phyloP scores from a whole-genome alignment of 768 basidiomycete species.

The Neoboletus subvelutipes region DNA sequence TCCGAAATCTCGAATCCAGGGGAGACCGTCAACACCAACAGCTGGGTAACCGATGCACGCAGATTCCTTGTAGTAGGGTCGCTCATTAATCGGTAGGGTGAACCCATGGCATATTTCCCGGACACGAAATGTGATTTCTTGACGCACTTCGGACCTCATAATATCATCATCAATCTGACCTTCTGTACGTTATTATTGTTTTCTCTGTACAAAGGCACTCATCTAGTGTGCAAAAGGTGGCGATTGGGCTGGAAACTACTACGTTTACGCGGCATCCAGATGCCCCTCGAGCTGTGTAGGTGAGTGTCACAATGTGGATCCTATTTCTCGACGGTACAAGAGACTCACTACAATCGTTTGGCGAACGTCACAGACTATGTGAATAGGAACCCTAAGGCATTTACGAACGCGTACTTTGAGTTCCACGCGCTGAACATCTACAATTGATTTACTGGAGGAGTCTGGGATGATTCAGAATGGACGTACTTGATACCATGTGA shows the following conservation, averaged over 20 bases:
- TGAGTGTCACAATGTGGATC: slow-evolving; percentile 11
- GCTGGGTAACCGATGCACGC: slow-evolving; percentile 16
- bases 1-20: slow-evolving; percentile 28
- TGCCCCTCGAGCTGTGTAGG: slow-evolving; percentile 27
- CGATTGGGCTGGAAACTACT: slow-evolving; percentile 22
- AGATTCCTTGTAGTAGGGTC: neutral
- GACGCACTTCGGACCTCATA: slow-evolving; percentile 50
- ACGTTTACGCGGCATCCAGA: slow-evolving; percentile 17
- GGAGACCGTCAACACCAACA: slow-evolving; percentile 11
- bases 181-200: slow-evolving; percentile 11
- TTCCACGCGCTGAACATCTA: slow-evolving; percentile 6
- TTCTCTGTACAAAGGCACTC: slow-evolving; percentile 6
- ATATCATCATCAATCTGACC: slow-evolving; percentile 37
- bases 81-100: slow-evolving; percentile 41
- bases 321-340: neutral
- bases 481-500: too few relatives aligned
- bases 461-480: neutral
- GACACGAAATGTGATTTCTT: slow-evolving; percentile 57
- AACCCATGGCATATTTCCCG: slow-evolving; percentile 60
- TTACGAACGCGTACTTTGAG: slow-evolving; percentile 5
- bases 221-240: slow-evolving; percentile 14
- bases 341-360: neutral
- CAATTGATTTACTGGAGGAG: neutral
- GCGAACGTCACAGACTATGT: neutral
- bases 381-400: neutral